Base-by-base conservation (phyloP, 768 basidiomycete genomes). In the Suillus tomentosus region DNA sequence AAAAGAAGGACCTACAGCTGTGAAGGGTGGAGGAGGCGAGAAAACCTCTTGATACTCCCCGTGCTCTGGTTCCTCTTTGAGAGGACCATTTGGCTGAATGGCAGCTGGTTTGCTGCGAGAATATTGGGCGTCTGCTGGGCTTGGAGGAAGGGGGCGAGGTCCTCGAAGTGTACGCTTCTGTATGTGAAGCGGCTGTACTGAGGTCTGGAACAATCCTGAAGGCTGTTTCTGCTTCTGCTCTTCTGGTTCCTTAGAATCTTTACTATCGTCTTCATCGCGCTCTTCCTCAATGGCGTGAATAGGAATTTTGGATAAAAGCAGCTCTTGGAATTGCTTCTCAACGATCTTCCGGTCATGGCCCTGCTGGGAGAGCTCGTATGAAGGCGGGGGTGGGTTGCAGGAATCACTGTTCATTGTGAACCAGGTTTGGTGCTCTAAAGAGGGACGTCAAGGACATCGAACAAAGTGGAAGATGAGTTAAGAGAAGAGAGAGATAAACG, bases 311-410 rank as follows among this genome's bases (percentile, higher is more conserved):
- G 67, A 59, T 14, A 61, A 34, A 40, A 65, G 64, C 40, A 64
- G 64, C 6, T 40, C 55, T 42, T 69, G 71, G 2, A 60, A 24
- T 13, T 58, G 31, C 24, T 65, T 55, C 56, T 75, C 74, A 2
- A 79, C 70, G 48, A 82, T 75, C 74, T 87, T 89, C 56, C 77
- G 81, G 71, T 89, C 85, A 55, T 82, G 84, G 50, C 76, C 76
- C 48, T 76, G 70, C 24, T 78, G 69, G 11, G 78, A 76, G 61
- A 71, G 65, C 58, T 81, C 75, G 71, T 83, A 83, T 1, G 81
- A 73, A 1, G 81, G 81, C 1, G 81, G 82, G 3, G 75, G 76
- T 1, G 76, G 79, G 3, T 70, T 58, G 55, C 69, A 73, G 24
- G 34, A 63, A 15, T 76, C 62, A 64, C 53, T 50, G 50, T 15